Conservation (phyloP, 768 basidiomycete genomes). For the Mycena alexandri region DNA sequence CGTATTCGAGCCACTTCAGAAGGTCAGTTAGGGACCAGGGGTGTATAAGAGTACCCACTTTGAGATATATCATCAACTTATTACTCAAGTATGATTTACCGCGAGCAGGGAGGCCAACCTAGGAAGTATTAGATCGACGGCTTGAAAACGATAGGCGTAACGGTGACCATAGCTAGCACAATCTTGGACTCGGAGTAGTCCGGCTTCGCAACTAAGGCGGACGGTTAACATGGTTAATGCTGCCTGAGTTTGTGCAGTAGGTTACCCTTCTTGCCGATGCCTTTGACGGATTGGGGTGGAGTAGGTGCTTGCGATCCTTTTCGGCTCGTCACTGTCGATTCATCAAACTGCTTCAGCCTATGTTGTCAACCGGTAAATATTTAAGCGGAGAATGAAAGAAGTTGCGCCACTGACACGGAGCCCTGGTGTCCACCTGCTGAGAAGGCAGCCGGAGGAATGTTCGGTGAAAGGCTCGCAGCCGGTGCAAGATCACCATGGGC, state of each 20-base stretch:
- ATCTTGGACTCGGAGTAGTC: conserved; percentile 99
- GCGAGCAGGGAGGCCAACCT: conserved; percentile 98
- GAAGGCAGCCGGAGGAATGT: conserved; percentile 70
- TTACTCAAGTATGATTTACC: conserved; percentile 99
- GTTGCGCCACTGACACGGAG: conserved; percentile 33
- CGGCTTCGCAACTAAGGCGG: conserved; percentile 84
- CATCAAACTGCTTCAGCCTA: conserved; percentile 86
- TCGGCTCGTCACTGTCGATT: conserved; percentile 77
- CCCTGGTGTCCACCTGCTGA: conserved; percentile 70
- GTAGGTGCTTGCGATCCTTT: conserved; percentile 81
- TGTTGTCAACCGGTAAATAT: conserved; percentile 5
- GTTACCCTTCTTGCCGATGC: conserved; percentile 89
- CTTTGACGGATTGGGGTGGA: conserved; percentile 86
- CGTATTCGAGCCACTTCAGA: conserved; percentile 95
- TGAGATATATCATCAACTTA: conserved; percentile 95
- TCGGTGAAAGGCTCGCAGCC: conserved; percentile 53
- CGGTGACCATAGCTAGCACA: conserved; percentile 91
- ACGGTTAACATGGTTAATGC: conserved; percentile 22
- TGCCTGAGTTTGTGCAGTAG: conserved; percentile 10
- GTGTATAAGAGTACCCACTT: conserved; percentile 61
- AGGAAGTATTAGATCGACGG: conserved; percentile 19
- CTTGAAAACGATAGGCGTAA: neutral
- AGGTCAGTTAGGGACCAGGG: conserved; percentile 26
- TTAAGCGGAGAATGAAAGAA: conserved; percentile 1
- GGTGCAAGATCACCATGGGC: conserved; percentile 47